Base-by-base conservation (phyloP, 805 yeast species). In the Ogataea allantospora region DNA sequence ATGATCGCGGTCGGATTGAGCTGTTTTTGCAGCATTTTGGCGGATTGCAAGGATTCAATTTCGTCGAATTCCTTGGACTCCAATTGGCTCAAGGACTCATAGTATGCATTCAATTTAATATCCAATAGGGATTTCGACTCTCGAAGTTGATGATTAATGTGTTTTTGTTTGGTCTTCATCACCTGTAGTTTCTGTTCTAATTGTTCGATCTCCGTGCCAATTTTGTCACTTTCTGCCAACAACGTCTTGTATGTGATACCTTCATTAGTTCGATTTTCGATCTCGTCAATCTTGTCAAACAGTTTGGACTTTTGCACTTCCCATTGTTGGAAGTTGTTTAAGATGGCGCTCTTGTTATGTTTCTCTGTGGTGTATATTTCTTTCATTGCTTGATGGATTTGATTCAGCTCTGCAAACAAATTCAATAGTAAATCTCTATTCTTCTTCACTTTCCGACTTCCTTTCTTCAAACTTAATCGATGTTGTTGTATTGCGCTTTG, bases 61-160 rank as follows among this genome's bases (percentile, higher is more conserved):
- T 51, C 60, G 7, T 23, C 20, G 18, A 42, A 43, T 33, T 57
- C 57, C 13, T 27, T 30, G 4, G 43, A 26, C 19, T 55, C 56
- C 5, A 63, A 38, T 25, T 36, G 43, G 11, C 51, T 53, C 12
- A 61, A 38, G 3, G 60, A 47, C 24, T 69, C 70, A 11, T 67
- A 67, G 42, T 68, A 71, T 27, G 64, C 64, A 9, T 75, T 68
- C 0, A 75, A 53, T 43, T 62, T 67, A 40, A 75, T 70, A 38
- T 75, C 80, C 17, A 76, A 46, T 3, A 75, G 65, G 2, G 79
- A 73, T 46, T 71, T 67, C 1, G 80, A 66, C 13, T 65, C 66
- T 17, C 62, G 57, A 19, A 75, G 55, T 47, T 75, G 80, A 7
- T 46, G 35, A 7, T 51, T 47, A 0, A 76, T 35, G 3, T 64